Percentiles rank a stretch among this genome's conserved stretches.
These are phyloP conservation scores for Hyaloscypha variabilis DNA, from an alignment of 495 filamentous ascomycete genomes.

Conservation along the genomic window DNA sequence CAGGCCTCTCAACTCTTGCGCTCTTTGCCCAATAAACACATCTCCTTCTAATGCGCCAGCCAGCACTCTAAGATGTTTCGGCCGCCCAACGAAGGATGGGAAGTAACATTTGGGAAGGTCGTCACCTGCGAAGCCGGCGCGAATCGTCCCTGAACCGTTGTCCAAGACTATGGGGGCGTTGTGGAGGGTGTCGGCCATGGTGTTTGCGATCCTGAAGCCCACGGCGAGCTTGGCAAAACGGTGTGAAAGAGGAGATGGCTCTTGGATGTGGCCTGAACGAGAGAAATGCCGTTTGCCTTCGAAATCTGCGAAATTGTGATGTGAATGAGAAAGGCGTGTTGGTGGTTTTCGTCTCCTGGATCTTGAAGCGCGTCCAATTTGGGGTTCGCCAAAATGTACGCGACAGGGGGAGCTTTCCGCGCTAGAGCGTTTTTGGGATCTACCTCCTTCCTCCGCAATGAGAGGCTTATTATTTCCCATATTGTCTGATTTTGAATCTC, in stretches of 20 bases:
- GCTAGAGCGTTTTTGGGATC: neutral
- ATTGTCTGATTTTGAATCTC: too few species aligned
- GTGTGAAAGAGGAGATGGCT: neutral
- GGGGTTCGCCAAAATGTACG: neutral
- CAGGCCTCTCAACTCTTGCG: conserved; percentile 87
- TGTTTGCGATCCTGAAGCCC: conserved; percentile 19
- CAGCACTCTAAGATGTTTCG: conserved; percentile 94
- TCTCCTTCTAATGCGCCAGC: conserved; percentile 96
- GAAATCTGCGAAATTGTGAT: neutral
- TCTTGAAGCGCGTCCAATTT: conserved; percentile 1
- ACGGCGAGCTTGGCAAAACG: neutral
- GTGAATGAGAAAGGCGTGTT: neutral
- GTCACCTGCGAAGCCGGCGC: conserved; percentile 95
- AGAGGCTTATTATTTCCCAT: too few species aligned
- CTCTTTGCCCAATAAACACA: conserved; percentile 91
- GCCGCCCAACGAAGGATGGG: conserved; percentile 95
- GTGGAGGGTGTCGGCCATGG: conserved; percentile 84
- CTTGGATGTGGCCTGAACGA: neutral
- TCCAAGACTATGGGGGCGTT: conserved; percentile 98
- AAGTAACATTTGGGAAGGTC: conserved; percentile 96
- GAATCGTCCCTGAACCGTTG: conserved; percentile 97
- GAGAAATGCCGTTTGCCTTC: neutral
- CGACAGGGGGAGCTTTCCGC: conserved; percentile 2
- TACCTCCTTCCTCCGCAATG: neutral
- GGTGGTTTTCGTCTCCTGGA: neutral